A percentile compares a stretch with the other conserved stretches of the same genome.
These are phyloP conservation scores for Pythium apleroticum DNA, from an alignment of 352 stramenopile species.

Conservation along the genomic window DNA sequence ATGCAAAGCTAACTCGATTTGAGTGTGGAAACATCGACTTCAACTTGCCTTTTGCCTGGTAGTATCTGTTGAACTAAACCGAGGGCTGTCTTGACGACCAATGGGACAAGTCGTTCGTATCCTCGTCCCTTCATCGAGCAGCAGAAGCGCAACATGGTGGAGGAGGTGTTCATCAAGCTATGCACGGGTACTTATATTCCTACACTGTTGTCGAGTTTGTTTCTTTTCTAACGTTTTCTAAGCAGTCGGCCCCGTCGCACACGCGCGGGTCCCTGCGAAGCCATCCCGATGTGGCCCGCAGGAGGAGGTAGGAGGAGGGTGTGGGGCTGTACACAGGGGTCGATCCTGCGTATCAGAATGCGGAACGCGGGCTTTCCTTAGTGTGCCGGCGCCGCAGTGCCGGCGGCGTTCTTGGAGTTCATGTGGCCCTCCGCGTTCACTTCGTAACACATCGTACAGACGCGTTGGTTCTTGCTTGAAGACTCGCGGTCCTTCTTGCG, in stretches of 20 bases:
- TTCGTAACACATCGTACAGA: constrained; percentile 77
- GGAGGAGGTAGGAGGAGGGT: background rate
- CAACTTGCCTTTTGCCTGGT: background rate
- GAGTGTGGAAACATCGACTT: constrained; percentile 7
- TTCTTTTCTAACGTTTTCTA: background rate
- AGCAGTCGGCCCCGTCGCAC: background rate
- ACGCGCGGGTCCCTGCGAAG: background rate
- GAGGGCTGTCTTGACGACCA: too few species aligned
- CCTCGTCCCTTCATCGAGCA: too few species aligned
- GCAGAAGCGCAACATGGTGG: background rate
- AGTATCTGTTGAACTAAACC: too few species aligned
- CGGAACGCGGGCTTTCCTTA: constrained; percentile 12
- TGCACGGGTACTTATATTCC: constrained; percentile 9
- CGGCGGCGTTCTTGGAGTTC: constrained; percentile 2
- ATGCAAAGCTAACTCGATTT: constrained; percentile 8
- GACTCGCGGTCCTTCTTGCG: constrained; percentile 58
- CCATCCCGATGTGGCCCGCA: background rate
- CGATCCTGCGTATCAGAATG: constrained; percentile 4
- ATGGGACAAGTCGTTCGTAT: too few species aligned
- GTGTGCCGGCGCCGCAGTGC: constrained; percentile 9
- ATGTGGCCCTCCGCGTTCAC: constrained; percentile 36
- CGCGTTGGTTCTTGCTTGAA: constrained; percentile 55
- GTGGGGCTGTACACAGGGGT: background rate
- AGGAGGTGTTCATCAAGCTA: background rate
- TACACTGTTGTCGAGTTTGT: background rate